phyloP scores from a whole-genome alignment of 179 eudicot species.

The Beta macrorhiza region DNA sequence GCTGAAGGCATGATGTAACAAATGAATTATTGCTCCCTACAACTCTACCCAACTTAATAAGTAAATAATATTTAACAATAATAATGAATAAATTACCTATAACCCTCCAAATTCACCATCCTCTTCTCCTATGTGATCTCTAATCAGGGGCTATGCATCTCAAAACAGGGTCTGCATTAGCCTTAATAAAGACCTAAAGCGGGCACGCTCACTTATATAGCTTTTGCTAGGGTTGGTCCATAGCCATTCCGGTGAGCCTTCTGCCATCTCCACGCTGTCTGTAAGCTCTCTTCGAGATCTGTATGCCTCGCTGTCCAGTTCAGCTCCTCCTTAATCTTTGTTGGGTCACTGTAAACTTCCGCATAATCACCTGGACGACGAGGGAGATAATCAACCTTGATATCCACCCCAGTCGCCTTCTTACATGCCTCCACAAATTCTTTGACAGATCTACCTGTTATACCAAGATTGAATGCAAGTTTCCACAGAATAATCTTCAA shows the following conservation, averaged over 20 bases:
- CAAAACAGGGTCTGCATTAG: neutral
- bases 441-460: conserved; percentile 83
- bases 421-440: conserved; percentile 93
- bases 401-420: conserved; percentile 70
- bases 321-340: conserved; percentile 65
- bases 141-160: conserved; percentile 5
- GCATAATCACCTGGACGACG: conserved; percentile 95
- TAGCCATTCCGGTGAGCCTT: conserved; percentile 71
- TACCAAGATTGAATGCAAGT: conserved; percentile 2
- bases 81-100: conserved; percentile 18
- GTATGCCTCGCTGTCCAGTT: conserved; percentile 73
- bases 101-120: conserved; percentile 9
- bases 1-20: neutral
- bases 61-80: conserved; percentile 6
- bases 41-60: neutral
- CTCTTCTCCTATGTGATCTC: conserved; percentile 13
- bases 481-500: neutral
- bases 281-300: conserved; percentile 68
- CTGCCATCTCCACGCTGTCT: conserved; percentile 89
- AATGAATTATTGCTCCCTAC: conserved; percentile 7
- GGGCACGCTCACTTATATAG: conserved; percentile 15
- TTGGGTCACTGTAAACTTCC: conserved; percentile 79
- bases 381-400: conserved; percentile 66
- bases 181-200: neutral
- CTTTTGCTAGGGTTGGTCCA: conserved; percentile 26